phyloP scores from a whole-genome alignment of 1,284 basidiomycete genomes.

The Porodaedalea pini region DNA sequence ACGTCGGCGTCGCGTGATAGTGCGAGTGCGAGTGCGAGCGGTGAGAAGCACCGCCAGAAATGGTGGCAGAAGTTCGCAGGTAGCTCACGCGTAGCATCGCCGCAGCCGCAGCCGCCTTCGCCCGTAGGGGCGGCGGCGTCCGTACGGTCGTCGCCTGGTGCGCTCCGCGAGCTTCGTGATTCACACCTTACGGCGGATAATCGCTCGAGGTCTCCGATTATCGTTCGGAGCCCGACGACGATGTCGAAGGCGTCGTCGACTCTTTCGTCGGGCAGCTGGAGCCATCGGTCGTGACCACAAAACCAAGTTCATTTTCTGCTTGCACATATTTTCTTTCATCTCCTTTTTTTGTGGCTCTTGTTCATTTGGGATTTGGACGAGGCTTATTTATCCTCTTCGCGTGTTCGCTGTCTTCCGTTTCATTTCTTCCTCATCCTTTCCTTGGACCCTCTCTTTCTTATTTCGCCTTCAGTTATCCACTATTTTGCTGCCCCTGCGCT shows the following conservation, averaged over 20 bases:
- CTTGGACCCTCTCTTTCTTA: neutral
- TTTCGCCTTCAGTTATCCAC: neutral
- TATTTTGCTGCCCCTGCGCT: too few species aligned
- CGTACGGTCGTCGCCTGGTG: neutral
- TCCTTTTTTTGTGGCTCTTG: neutral
- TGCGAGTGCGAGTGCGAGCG: neutral
- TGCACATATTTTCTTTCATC: neutral
- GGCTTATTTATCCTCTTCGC: neutral
- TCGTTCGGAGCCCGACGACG: conserved; percentile 10
- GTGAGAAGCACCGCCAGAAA: neutral
- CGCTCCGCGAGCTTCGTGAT: too few species aligned
- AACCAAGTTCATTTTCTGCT: neutral
- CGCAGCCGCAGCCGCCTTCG: neutral
- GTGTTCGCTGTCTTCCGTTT: neutral
- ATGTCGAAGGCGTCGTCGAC: neutral
- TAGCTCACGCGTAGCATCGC: neutral
- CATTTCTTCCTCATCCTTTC: neutral
- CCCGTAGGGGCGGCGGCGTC: neutral
- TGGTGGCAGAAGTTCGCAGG: conserved; percentile 19
- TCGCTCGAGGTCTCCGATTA: neutral
- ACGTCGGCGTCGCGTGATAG: neutral
- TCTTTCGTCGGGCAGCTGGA: neutral
- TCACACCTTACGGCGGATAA: too few species aligned
- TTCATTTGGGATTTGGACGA: neutral
- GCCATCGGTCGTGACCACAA: neutral